Evolutionary conservation across 2,329 filamentous ascomycete genomes (phyloP).

Genomic region (Stagonosporopsis chrysanthemi): DNA sequence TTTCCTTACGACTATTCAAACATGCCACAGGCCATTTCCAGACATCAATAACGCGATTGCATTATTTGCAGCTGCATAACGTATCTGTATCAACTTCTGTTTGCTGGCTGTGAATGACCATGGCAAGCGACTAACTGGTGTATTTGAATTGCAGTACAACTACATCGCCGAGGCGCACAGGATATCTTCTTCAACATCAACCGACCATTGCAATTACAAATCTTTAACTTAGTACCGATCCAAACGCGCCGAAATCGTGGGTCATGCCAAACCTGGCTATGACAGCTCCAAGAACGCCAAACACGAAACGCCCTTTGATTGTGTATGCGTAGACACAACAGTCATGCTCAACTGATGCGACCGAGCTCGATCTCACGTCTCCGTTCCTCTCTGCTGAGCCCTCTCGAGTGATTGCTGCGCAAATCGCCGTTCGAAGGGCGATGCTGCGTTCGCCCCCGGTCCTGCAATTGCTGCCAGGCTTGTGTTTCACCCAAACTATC

Average conservation of each 20-base stretch:
- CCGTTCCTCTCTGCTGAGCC: conserved; percentile 49
- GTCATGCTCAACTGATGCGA: conserved; percentile 12
- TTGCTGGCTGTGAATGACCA: neutral
- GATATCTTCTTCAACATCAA: conserved; percentile 15
- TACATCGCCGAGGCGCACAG: conserved; percentile 19
- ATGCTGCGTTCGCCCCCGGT: conserved; percentile 38
- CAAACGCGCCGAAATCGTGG: neutral
- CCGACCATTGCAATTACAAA: conserved; percentile 1
- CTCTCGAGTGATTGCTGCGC: conserved; percentile 42
- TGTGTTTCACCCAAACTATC: conserved; percentile 41
- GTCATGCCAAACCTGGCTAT: conserved; percentile 1
- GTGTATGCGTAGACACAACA: conserved; percentile 3
- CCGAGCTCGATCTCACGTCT: conserved; percentile 53
- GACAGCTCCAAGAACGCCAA: conserved; percentile 19
- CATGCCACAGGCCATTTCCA: no score
- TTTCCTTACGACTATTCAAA: neutral
- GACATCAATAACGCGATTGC: no score
- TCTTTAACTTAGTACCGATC: neutral
- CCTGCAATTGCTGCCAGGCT: conserved; percentile 41
- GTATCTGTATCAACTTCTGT: neutral
- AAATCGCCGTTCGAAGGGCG: conserved; percentile 37
- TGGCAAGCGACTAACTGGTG: neutral
- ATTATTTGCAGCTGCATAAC: neutral
- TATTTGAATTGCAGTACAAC: conserved; percentile 11
- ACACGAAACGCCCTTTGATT: conserved; percentile 22